Conservation (phyloP, 2,329 filamentous ascomycete species). For the Bimuria novae-zelandiae region DNA sequence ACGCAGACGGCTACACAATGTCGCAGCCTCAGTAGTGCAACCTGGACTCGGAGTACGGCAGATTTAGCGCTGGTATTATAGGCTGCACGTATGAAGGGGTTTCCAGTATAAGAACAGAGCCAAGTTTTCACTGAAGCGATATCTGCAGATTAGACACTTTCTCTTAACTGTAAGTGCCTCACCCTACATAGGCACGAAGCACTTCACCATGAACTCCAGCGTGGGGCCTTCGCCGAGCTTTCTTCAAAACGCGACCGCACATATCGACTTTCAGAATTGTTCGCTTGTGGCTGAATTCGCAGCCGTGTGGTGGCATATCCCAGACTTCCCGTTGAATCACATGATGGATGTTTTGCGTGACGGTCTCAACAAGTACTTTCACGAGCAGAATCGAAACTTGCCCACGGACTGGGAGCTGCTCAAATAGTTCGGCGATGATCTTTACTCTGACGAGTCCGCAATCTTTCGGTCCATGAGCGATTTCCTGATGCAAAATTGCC, state of each 20-base stretch:
- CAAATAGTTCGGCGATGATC: background rate
- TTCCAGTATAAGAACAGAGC: too few relatives aligned
- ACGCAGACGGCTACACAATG: too few relatives aligned
- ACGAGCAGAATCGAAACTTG: background rate
- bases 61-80: too few relatives aligned
- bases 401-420: background rate
- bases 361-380: background rate
- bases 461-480: background rate
- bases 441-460: background rate
- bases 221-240: background rate
- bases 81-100: too few relatives aligned
- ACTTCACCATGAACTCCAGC: background rate
- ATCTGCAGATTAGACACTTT: background rate
- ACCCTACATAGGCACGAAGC: too few relatives aligned
- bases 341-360: background rate
- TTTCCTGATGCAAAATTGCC: background rate
- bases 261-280: background rate
- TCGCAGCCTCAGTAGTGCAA: too few relatives aligned
- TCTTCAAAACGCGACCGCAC: background rate
- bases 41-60: too few relatives aligned
- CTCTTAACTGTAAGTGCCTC: too few relatives aligned
- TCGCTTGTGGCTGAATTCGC: background rate
- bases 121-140: too few relatives aligned
- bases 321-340: background rate
- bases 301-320: background rate